phyloP scores from a whole-genome alignment of 2,329 filamentous ascomycete species.

The Colletotrichum sansevieriae region DNA sequence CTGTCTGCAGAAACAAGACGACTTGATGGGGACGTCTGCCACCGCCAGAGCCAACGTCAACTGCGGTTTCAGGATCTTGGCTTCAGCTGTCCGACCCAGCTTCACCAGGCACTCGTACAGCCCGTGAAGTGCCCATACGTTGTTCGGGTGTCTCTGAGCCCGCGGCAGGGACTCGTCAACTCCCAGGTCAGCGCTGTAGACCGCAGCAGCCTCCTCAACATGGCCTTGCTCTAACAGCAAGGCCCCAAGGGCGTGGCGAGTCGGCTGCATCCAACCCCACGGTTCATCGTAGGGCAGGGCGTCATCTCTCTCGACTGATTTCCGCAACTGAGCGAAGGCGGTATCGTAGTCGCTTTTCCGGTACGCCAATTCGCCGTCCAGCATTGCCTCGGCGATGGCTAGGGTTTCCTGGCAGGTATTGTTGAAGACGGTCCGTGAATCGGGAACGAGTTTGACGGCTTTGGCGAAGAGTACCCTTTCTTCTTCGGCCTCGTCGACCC shows the following conservation, averaged over 20 bases:
- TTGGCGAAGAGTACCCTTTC: constrained; percentile 64
- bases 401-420: constrained; percentile 76
- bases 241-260: constrained; percentile 77
- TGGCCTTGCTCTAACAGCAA: constrained; percentile 75
- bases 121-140: constrained; percentile 82
- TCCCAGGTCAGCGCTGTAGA: constrained; percentile 74
- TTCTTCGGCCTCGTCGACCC: constrained; percentile 65
- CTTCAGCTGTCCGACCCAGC: constrained; percentile 61
- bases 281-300: constrained; percentile 78
- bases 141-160: constrained; percentile 76
- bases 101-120: constrained; percentile 76
- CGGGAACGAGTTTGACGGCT: constrained; percentile 65
- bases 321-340: constrained; percentile 71
- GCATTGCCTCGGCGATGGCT: constrained; percentile 73
- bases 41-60: constrained; percentile 65
- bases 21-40: constrained; percentile 70
- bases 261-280: constrained; percentile 85
- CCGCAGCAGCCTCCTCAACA: constrained; percentile 66
- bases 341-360: constrained; percentile 68
- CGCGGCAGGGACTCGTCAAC: constrained; percentile 71
- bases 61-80: constrained; percentile 54
- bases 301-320: constrained; percentile 72
- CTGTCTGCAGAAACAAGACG: constrained; percentile 67
- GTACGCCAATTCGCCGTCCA: constrained; percentile 81
- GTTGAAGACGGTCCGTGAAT: constrained; percentile 75